Evolutionary conservation across 192 early-diverging fungal genomes (phyloP).

Genomic region (Phlyctochytrium planicorne): DNA sequence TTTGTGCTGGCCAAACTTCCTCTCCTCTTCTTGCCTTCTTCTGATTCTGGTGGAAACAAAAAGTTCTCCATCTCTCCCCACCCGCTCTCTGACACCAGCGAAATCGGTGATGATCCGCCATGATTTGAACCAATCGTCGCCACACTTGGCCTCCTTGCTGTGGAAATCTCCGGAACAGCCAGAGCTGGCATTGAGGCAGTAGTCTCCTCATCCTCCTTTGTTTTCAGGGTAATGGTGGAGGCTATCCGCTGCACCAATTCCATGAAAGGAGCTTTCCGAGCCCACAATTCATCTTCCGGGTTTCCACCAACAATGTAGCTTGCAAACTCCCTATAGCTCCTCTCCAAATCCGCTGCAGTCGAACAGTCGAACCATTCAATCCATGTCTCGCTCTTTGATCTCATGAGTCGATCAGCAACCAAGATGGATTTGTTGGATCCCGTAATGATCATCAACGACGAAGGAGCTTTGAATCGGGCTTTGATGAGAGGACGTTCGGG

Average conservation of each 20-base stretch:
- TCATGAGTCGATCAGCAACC: background rate
- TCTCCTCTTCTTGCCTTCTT: background rate
- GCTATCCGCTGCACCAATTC: background rate
- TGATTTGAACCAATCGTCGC: background rate
- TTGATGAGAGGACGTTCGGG: background rate
- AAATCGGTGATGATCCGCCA: background rate
- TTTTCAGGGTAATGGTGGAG: background rate
- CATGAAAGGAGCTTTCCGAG: background rate
- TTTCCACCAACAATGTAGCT: background rate
- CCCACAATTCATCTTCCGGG: background rate
- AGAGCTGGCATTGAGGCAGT: background rate
- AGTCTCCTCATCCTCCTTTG: background rate
- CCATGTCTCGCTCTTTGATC: background rate
- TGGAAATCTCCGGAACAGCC: background rate
- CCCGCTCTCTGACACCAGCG: background rate
- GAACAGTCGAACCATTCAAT: background rate
- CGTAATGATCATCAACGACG: background rate
- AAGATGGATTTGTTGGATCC: conserved; percentile 1
- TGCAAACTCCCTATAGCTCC: conserved; percentile 2
- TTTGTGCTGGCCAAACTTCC: background rate
- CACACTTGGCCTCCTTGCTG: background rate
- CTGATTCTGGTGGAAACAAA: background rate
- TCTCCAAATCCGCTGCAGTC: background rate
- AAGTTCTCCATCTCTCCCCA: conserved; percentile 6
- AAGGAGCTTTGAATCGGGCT: background rate